Evolutionary conservation across 306 rosid species (phyloP), one percentile per base, ranked within the genome.

Genomic region (Cucurbita moschata): DNA sequence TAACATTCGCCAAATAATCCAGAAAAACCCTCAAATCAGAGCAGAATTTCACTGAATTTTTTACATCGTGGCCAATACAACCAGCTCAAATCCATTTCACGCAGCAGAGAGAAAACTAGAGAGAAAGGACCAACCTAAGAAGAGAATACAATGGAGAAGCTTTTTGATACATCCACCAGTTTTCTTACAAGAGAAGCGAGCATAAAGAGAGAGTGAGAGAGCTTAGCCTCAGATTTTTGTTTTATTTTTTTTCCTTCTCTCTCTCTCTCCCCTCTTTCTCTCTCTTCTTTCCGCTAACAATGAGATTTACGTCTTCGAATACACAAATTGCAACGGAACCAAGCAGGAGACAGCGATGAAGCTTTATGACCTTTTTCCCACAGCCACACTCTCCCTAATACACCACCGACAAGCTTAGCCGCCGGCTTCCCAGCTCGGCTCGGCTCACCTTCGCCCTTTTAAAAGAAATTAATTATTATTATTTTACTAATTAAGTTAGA

Each of bases 111-210:
- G 26, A 77, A 49, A 79, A 5, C 23, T 52, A 77, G 67, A 80
- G 72, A 66, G 53, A 65, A n/a, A 14, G 44, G 4, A 30, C 77
- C 53, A 72, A 91, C 93, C 96, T 87, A 79, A 68, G 81, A 80
- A 64, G 81, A 80, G 87, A 83, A 47, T 61, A 81, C 71, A 78
- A 81, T 74, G 84, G 9, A 62, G 80, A 72, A 75, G 73, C 74
- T 60, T 81, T 67, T 51, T 67, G 81, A 85, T 69, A 83, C 84
- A 85, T 83, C 77, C 73, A 70, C 53, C 62, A 82, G 72, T 84
- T 84, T 82, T 82, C 82, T 88, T 88, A 75, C 79, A 81, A 79
- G 80, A 69, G 82, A 82, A 86, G 88, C 71, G 85, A 84, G 79
- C 77, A 59, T 58, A 58, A 69, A 67, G 67, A 61, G 70, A 65